Evolutionary conservation across 2,329 filamentous ascomycete genomes (phyloP), one percentile per base, ranked within the genome.

Genomic region (Massarina eburnea): DNA sequence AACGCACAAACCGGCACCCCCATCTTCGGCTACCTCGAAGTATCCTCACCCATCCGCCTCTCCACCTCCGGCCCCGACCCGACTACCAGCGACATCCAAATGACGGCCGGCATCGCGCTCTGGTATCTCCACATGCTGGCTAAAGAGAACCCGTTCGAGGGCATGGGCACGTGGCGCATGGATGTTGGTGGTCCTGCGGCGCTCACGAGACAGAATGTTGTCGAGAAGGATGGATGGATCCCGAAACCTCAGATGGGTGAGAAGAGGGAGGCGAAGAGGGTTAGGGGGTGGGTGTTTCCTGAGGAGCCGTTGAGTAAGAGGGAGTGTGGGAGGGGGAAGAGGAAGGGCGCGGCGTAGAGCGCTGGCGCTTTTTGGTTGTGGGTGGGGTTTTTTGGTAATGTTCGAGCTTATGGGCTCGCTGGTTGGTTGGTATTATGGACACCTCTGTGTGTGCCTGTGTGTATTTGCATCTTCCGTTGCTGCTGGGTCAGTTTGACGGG

Each of bases 11-110:
- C 85, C 21, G 73, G 74, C 37, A 73, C 78, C 32, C 91, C 91
- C 0, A 84, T 90, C 67, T 96, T 96, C 64, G 91, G 92, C n/a
- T 89, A 85, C 70, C 76, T 96, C 4, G 91, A 97, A 69, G 80
- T 95, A 21, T 76, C 80, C 0, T 64, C 78, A 0, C 76, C 82
- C 0, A 80, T 85, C 43, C 71, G 76, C 5, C 76, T 83, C 40
- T 76, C 76, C 27, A 74, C 76, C 0, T 37, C 68, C 49, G 51
- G 66, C 30, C 21, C 55, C 3, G 53, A 66, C 43, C 54, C 64
- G 1, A 71, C 55, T 55, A 70, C 59, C 24, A 70, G 65, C 5
- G 71, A 73, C 37, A 68, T 75, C 5, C 77, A 79, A 43, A 76
- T 89, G 59, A 90, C 88, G 0, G 86, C 86, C 10, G 82, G 83